Conservation (phyloP, 495 filamentous ascomycete species). For the Friedmanniomyces simplex region DNA sequence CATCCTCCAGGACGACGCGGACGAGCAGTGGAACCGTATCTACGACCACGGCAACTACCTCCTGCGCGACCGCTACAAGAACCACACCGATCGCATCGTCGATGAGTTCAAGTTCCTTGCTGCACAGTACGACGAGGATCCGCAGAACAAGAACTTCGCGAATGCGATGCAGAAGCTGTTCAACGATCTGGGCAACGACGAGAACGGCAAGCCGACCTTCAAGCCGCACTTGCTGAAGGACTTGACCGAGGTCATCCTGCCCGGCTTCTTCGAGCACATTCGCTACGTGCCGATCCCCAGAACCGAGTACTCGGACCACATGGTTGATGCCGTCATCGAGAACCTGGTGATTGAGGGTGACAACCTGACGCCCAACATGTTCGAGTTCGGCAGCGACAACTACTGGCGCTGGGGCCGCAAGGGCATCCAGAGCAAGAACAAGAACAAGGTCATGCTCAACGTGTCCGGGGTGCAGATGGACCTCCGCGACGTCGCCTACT, state of each 20-base stretch:
- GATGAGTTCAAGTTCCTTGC: constrained; percentile 85
- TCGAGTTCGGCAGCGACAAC: constrained; percentile 87
- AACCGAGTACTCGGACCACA: constrained; percentile 81
- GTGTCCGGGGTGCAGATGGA: constrained; percentile 87
- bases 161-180: constrained; percentile 74
- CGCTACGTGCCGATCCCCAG: constrained; percentile 90
- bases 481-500: constrained; percentile 79
- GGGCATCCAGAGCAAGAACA: constrained; percentile 63
- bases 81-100: constrained; percentile 75
- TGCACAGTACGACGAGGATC: constrained; percentile 79
- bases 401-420: constrained; percentile 94
- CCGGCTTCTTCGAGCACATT: constrained; percentile 71
- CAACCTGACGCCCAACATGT: constrained; percentile 90
- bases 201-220: constrained; percentile 74
- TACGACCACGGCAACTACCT: constrained; percentile 83
- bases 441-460: constrained; percentile 73
- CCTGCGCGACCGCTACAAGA: constrained; percentile 76
- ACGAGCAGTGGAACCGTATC: constrained; percentile 68
- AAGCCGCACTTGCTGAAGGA: constrained; percentile 90
- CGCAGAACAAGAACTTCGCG: constrained; percentile 71
- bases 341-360: constrained; percentile 93
- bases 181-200: constrained; percentile 71
- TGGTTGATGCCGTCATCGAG: constrained; percentile 81
- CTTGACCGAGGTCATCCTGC: constrained; percentile 74
- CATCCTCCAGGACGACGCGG: constrained; percentile 76